Evolutionary conservation across 768 basidiomycete genomes (phyloP), one percentile per base, ranked within the genome.

Genomic region (Trametopsis cervina): DNA sequence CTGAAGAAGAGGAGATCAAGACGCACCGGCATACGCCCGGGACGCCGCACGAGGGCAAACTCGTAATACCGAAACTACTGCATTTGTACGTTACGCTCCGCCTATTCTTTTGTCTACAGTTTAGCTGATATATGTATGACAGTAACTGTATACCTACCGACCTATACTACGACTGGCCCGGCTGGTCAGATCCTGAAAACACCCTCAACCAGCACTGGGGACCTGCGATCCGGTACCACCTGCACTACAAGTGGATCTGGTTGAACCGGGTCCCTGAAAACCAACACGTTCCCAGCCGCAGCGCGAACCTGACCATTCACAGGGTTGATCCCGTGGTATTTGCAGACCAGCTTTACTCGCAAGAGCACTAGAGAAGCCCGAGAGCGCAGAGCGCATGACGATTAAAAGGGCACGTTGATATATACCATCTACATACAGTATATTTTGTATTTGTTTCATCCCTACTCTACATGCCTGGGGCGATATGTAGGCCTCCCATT

Each of bases 211-310:
- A 57, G 36, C 69, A 71, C 17, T 76, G 74, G 74, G 68, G 65
- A 7, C 51, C 72, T 6, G 72, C 72, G 13, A 55, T 76, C n/a
- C 56, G 61, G 26, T 73, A 72, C 54, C 74, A 75, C 54, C 60
- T 63, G 33, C 73, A 73, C 3, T 73, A 63, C 59, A 77, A 76
- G 53, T 75, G 74, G 74, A 65, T 75, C 17, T 76, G 74, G 74
- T 57, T 75, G 23, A 75, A 75, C 54, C 57, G 61, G 21, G 56
- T 51, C 20, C 42, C 40, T 3, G 42, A 24, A 0, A 44, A 47
- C 29, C 55, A 52, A n/a, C n/a, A n/a, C n/a, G 15, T 7, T 15
- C 7, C 9, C 29, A 33, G 29, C 15, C 29, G 15, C 7, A 7
- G 9, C 15, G 59, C 59, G 2, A 37, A 29, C 13, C 26, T 74